Evolutionary conservation across 805 yeast species (phyloP).

Genomic region (Kurtzmaniella fragi): DNA sequence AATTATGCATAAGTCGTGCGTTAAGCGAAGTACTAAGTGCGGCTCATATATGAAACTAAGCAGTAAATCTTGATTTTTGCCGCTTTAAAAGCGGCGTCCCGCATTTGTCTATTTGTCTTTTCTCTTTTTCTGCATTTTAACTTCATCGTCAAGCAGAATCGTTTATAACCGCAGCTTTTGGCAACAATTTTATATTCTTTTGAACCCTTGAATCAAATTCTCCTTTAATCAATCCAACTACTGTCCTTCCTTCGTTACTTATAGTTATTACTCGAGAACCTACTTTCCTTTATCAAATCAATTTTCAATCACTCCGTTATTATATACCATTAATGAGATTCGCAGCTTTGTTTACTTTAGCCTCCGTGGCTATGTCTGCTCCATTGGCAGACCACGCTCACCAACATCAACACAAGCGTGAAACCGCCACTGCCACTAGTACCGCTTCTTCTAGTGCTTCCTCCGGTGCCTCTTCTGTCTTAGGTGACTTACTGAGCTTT

Average conservation of each 20-base stretch:
- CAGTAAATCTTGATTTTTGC: too few species aligned
- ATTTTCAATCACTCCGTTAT: not conserved
- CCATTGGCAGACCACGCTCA: conserved; percentile 23
- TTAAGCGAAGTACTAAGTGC: too few species aligned
- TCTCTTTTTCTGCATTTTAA: too few species aligned
- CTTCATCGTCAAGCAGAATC: too few species aligned
- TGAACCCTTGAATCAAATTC: not conserved
- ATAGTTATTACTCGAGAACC: too few species aligned
- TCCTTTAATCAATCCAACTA: conserved; percentile 1
- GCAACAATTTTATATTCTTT: not conserved
- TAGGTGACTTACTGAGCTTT: conserved; percentile 59
- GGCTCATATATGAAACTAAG: too few species aligned
- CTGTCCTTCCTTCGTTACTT: conserved; percentile 2
- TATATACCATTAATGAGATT: conserved; percentile 19
- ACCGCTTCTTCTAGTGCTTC: conserved; percentile 14
- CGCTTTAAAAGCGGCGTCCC: too few species aligned
- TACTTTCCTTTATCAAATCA: not conserved
- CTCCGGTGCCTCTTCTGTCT: conserved; percentile 29
- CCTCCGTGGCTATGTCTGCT: conserved; percentile 25
- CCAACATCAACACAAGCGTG: conserved; percentile 29
- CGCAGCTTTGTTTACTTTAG: conserved; percentile 21
- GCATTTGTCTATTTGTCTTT: too few species aligned
- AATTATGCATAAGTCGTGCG: too few species aligned
- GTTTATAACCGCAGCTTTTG: too few species aligned
- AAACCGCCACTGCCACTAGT: conserved; percentile 29